Base-by-base conservation (phyloP, 1,284 basidiomycete species). In the Cutaneotrichosporon sp. region DNA sequence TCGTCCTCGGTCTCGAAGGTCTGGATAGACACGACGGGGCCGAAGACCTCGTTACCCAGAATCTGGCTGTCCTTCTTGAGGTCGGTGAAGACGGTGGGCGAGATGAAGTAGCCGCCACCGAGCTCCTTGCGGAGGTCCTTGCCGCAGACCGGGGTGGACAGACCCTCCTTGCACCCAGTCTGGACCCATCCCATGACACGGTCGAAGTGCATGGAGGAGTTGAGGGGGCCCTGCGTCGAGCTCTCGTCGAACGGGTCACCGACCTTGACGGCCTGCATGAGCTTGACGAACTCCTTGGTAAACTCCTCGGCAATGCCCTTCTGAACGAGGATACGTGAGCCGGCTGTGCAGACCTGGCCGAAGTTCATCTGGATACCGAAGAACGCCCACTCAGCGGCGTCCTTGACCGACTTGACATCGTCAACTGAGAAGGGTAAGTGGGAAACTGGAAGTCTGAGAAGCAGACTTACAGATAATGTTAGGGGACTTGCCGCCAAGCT, bases 171-270 rank as follows among this genome's bases (percentile, higher is more conserved):
- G 74, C 88, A 89, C 29, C 92, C 94, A 1, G 80, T 79, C 64
- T 93, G 87, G 64, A 98, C 93, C 72, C 92, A 97, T 16, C 77
- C 77, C 82, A 89, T 86, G 46, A 97, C 84, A 59, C 87, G 86
- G 71, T 96, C 90, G 64, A 86, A 89, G 74, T 97, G 93, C 17
- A 75, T 76, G 68, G 87, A 86, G 19, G 87, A 90, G 37, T 90
- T 84, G 66, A 93, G 78, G 20, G 91, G 90, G 3, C 90, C 90
- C 38, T 84, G 87, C 46, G 82, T 81, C 16, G 80, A 82, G 38
- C 77, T 76, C 42, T 87, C 84, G 65, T 90, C 84, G 63, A 88
- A 84, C 0, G 87, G 89, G 67, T 75, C 50, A 2, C 87, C 87
- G 51, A 91, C 81, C 53, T 82, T 79, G 59, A 84, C 80, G 54